Evolutionary conservation across 805 yeast species (phyloP).

Genomic region (Myxozyma vanderwaltii): DNA sequence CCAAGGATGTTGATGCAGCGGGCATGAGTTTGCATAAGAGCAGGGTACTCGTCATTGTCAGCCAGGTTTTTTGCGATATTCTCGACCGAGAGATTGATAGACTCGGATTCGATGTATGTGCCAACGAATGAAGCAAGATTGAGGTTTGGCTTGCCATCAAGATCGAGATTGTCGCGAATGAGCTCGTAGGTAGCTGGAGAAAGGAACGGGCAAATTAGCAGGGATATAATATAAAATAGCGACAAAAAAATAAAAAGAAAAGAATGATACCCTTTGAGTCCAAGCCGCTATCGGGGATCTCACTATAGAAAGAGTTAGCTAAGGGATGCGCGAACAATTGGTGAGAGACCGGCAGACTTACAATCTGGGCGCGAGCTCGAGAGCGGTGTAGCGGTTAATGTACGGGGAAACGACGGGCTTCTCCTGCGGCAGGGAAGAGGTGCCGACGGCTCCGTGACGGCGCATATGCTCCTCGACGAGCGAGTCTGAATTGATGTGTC

Average conservation of each 20-base stretch:
- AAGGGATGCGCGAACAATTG: not conserved
- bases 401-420: constrained; percentile 24
- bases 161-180: constrained; percentile 69
- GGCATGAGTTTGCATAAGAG: constrained; percentile 72
- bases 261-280: constrained; percentile 14
- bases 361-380: constrained; percentile 28
- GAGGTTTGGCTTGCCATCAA: constrained; percentile 82
- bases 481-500: constrained; percentile 50
- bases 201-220: not conserved
- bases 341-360: constrained; percentile 2
- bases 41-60: constrained; percentile 92
- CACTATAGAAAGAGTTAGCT: not conserved
- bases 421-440: not conserved
- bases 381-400: constrained; percentile 34
- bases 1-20: constrained; percentile 81
- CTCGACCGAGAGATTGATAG: constrained; percentile 59
- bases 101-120: constrained; percentile 61
- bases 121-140: constrained; percentile 84
- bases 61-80: constrained; percentile 86
- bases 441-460: constrained; percentile 20
- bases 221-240: not conserved
- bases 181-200: constrained; percentile 55
- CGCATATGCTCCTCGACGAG: constrained; percentile 36
- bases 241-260: no score
- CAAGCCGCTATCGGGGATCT: constrained; percentile 28